A percentile compares a stretch with the other conserved stretches of the same genome.
Conservation (phyloP, 345 rosid genomes). For the Mangifera indica region DNA sequence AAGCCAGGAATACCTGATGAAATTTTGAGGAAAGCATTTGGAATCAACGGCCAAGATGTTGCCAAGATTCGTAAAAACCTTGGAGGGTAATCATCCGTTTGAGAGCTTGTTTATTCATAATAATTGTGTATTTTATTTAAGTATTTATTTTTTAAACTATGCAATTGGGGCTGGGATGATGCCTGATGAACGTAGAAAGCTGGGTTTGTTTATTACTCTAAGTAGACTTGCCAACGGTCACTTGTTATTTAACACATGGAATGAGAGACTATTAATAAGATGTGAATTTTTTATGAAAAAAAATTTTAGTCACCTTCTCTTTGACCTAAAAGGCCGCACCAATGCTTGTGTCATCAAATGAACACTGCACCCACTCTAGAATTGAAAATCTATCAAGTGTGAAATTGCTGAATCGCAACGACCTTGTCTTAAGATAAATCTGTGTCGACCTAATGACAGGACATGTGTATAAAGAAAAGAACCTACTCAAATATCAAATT, state of each 20-base stretch:
- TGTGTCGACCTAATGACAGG: neutral
- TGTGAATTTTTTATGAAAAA: too few relatives aligned
- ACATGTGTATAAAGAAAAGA: neutral
- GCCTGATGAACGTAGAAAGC: neutral
- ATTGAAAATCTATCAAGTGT: too few relatives aligned
- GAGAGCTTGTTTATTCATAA: neutral
- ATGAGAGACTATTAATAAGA: neutral
- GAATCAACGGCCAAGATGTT: slow-evolving; percentile 43
- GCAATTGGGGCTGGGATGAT: neutral
- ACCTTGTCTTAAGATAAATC: neutral
- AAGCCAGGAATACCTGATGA: slow-evolving; percentile 37
- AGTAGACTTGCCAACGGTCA: slow-evolving; percentile 28
- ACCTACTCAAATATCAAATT: neutral
- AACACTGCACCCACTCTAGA: too few relatives aligned
- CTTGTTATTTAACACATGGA: slow-evolving; percentile 26
- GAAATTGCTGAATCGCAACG: too few relatives aligned
- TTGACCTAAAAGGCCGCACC: too few relatives aligned
- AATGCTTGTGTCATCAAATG: too few relatives aligned
- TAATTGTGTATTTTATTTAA: neutral
- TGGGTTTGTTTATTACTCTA: slow-evolving; percentile 11
- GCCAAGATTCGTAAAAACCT: slow-evolving; percentile 43
- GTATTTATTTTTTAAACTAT: neutral
- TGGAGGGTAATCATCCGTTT: slow-evolving; percentile 34
- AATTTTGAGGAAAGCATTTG: slow-evolving; percentile 46
- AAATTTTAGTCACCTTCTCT: neutral